These are phyloP conservation scores for Colletotrichum tamarilloi DNA, from an alignment of 2,329 filamentous ascomycete species.

Conservation along the genomic window DNA sequence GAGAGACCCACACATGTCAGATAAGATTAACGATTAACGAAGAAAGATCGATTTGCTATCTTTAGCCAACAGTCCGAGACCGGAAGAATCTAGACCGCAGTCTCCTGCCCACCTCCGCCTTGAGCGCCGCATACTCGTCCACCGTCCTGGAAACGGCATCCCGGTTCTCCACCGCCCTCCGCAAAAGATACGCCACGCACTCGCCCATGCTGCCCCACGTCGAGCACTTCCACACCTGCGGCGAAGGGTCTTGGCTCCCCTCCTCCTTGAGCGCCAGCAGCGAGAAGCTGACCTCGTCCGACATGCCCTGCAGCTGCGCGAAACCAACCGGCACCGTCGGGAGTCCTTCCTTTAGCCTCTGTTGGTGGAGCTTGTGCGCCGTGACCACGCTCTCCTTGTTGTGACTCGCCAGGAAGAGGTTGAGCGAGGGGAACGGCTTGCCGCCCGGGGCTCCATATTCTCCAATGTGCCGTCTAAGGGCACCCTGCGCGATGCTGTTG, in stretches of 20 bases:
- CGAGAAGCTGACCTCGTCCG: constrained; percentile 86
- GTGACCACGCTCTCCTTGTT: constrained; percentile 65
- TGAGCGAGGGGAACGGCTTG: constrained; percentile 65
- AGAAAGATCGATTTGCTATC: background rate
- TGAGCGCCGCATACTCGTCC: constrained; percentile 45
- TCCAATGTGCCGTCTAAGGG: constrained; percentile 74
- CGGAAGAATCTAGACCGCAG: constrained; percentile 40
- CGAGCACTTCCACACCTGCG: constrained; percentile 42
- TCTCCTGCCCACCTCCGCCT: constrained; percentile 42
- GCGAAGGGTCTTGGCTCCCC: constrained; percentile 3
- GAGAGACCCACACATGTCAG: background rate
- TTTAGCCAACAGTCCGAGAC: constrained; percentile 8
- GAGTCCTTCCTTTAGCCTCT: constrained; percentile 57
- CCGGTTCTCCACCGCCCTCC: constrained; percentile 43
- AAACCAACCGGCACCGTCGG: constrained; percentile 55
- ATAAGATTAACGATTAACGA: constrained; percentile 16
- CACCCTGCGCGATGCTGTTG: constrained; percentile 74
- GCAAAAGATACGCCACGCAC: constrained; percentile 41
- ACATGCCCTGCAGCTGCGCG: constrained; percentile 72
- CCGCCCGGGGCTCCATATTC: constrained; percentile 39
- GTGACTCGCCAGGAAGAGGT: constrained; percentile 85
- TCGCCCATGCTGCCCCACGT: constrained; percentile 44
- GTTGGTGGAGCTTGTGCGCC: constrained; percentile 71
- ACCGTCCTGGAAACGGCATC: constrained; percentile 47
- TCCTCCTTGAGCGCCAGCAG: constrained; percentile 47